phyloP scores from a whole-genome alignment of 2,329 filamentous ascomycete species.

The Cladosporium sp. region DNA sequence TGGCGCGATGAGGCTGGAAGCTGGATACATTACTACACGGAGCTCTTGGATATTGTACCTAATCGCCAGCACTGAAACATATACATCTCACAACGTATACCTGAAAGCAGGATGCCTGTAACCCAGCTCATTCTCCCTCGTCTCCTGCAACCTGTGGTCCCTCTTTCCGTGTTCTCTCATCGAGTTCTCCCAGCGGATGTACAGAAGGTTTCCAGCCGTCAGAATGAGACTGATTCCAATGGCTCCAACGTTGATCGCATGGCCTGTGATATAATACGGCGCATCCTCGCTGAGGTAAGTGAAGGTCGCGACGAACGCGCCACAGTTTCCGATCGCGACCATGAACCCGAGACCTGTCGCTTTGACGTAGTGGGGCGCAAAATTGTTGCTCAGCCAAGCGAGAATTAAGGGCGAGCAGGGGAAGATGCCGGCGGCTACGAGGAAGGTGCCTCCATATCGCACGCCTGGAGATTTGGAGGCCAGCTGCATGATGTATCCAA shows the following conservation, averaged over 20 bases:
- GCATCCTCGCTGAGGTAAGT: constrained; percentile 42
- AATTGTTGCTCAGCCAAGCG: constrained; percentile 42
- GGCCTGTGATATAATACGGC: constrained; percentile 37
- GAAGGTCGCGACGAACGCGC: constrained; percentile 44
- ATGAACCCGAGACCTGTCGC: constrained; percentile 41
- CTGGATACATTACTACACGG: too few relatives aligned
- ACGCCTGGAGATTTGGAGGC: constrained; percentile 28
- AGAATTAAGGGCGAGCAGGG: constrained; percentile 31
- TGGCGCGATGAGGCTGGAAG: too few relatives aligned
- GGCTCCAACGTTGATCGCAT: constrained; percentile 40
- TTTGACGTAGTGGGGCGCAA: constrained; percentile 41
- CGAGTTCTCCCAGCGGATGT: constrained; percentile 40
- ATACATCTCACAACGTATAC: constrained; percentile 30
- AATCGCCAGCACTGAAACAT: too few relatives aligned
- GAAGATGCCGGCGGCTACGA: constrained; percentile 32
- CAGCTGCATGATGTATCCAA: constrained; percentile 39
- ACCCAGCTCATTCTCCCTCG: constrained; percentile 33
- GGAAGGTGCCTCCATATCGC: constrained; percentile 39
- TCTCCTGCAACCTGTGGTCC: constrained; percentile 32
- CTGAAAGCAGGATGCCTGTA: constrained; percentile 40
- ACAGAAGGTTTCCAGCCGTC: constrained; percentile 33
- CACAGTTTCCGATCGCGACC: constrained; percentile 40
- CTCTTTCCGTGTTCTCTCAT: constrained; percentile 37
- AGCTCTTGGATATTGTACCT: too few relatives aligned
- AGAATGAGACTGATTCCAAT: constrained; percentile 35